phyloP scores from a whole-genome alignment of 257 asterid species.

The Anisodus acutangulus region DNA sequence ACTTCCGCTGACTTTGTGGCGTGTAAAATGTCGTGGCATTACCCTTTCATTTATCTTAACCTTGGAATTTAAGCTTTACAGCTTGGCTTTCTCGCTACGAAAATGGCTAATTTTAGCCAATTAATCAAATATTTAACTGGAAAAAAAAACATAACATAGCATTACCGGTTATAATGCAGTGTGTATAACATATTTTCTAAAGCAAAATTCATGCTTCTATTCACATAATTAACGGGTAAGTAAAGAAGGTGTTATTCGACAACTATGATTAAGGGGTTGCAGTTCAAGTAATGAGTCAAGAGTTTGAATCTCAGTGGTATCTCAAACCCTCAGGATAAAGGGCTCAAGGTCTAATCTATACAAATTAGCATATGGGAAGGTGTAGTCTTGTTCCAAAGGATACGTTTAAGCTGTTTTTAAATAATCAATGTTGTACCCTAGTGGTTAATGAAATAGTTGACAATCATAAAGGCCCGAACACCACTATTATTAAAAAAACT shows the following conservation, averaged over 20 bases:
- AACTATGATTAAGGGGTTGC: not conserved
- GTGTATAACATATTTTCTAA: no score
- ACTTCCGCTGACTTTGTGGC: not conserved
- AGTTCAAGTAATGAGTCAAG: not conserved
- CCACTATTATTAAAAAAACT: no score
- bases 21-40: not conserved
- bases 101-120: not conserved
- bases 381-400: no score
- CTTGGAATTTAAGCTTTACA: constrained; percentile 22
- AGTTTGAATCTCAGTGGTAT: not conserved
- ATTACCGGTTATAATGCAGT: no score
- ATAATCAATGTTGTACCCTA: no score
- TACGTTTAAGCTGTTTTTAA: no score
- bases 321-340: no score
- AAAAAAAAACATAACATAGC: not conserved
- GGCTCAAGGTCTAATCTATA: no score
- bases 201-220: not conserved
- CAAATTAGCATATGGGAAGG: no score
- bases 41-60: not conserved
- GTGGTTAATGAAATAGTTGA: no score
- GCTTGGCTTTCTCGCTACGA: constrained; percentile 20
- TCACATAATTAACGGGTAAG: not conserved
- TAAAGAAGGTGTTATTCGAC: not conserved
- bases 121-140: not conserved
- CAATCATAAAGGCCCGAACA: no score